Evolutionary conservation across 306 rosid genomes (phyloP).

Genomic region (Trifolium subterraneum): DNA sequence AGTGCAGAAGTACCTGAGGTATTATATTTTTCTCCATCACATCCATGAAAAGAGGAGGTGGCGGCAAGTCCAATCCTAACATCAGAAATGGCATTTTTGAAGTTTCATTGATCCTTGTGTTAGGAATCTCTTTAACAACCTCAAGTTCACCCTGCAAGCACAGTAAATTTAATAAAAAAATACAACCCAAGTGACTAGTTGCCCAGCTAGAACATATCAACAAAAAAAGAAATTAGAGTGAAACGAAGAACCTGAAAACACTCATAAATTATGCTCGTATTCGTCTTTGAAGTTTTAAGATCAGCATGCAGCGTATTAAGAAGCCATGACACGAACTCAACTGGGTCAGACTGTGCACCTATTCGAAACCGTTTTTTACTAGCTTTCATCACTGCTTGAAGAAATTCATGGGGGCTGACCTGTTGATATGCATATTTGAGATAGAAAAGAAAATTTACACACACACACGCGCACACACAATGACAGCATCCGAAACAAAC

Average conservation of each 20-base stretch:
- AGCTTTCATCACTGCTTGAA: conserved; percentile 98
- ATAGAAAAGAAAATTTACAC: conserved; percentile 23
- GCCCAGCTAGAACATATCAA: conserved; percentile 32
- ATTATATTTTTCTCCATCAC: conserved; percentile 98
- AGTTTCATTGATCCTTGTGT: conserved; percentile 58
- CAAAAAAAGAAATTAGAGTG: conserved; percentile 30
- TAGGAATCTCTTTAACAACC: conserved; percentile 88
- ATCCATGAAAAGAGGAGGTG: conserved; percentile 97
- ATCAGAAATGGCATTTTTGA: conserved; percentile 89
- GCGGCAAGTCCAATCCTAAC: conserved; percentile 98
- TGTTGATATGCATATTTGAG: conserved; percentile 45
- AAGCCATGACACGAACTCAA: conserved; percentile 97
- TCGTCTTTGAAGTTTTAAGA: conserved; percentile 80
- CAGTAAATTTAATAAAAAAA: conserved; percentile 29
- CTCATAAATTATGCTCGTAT: conserved; percentile 79
- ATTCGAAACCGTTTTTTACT: conserved; percentile 90
- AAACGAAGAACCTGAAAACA: conserved; percentile 80
- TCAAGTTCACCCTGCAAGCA: conserved; percentile 86
- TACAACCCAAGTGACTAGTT: conserved; percentile 18
- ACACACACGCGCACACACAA: background rate
- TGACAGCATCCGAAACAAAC: conserved; percentile 52
- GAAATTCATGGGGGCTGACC: conserved; percentile 98
- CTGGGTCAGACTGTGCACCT: conserved; percentile 93
- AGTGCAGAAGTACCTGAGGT: conserved; percentile 74
- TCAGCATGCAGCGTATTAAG: conserved; percentile 89